Conservation (phyloP, 768 basidiomycete genomes). For the Filobasidium floriforme region DNA sequence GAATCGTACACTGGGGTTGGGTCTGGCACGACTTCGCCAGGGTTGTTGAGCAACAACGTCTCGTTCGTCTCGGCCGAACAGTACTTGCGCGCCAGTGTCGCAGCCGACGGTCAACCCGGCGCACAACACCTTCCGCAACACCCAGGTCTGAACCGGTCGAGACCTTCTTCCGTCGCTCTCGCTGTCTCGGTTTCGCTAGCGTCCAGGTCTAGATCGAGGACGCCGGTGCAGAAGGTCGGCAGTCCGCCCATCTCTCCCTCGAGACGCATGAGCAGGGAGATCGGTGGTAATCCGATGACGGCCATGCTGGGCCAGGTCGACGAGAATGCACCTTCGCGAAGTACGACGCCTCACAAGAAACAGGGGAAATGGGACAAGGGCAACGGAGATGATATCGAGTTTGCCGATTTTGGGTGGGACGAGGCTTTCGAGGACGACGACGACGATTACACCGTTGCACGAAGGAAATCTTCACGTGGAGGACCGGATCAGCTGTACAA, state of each 20-base stretch:
- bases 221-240: constrained; percentile 11
- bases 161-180: constrained; percentile 22
- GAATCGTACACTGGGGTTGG: not conserved
- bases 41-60: constrained; percentile 16
- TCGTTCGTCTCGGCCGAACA: constrained; percentile 17
- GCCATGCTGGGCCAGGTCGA: constrained; percentile 1
- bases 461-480: constrained; percentile 8
- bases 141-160: constrained; percentile 16
- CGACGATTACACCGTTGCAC: constrained; percentile 15
- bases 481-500: constrained; percentile 1
- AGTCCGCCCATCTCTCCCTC: constrained; percentile 17
- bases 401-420: constrained; percentile 27
- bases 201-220: constrained; percentile 12
- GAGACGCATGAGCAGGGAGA: constrained; percentile 13
- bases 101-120: constrained; percentile 4
- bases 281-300: constrained; percentile 4
- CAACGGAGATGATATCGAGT: constrained; percentile 18
- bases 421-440: constrained; percentile 25
- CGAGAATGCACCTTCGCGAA: not conserved
- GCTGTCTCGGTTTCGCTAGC: constrained; percentile 24
- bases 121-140: constrained; percentile 3
- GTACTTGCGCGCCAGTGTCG: constrained; percentile 2
- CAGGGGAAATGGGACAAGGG: constrained; percentile 2
- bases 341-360: constrained; percentile 4
- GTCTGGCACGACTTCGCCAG: constrained; percentile 10